Evolutionary conservation across 2,329 filamentous ascomycete genomes (phyloP), one percentile per base, ranked within the genome.

Genomic region (Dactylellina cionopaga): DNA sequence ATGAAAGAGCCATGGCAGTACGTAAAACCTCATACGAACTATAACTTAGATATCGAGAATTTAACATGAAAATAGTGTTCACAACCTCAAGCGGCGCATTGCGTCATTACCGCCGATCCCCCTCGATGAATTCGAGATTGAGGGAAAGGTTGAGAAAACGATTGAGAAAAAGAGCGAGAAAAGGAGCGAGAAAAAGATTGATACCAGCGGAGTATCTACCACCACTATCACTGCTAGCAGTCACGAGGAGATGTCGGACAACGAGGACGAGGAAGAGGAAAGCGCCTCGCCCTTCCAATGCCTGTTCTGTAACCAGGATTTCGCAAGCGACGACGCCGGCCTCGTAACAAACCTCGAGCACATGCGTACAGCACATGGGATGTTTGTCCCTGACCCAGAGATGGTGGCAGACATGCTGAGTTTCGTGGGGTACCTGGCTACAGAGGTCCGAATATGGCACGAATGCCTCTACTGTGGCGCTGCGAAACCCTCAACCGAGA

Each of bases 391-490:
- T 3, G 65, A 75, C 7, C 72, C 62, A 13, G 74, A 77, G 15
- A 55, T 63, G 9, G 31, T 80, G 19, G 60, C 59, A 51, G 77
- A 79, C 65, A 59, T 80, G 33, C 60, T 78, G 54, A 76, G 64
- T 5, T 77, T 80, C 55, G 27, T 80, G 11, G 73, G 74, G 1
- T 80, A 80, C 64, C 77, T 80, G 3, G 76, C 75, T 17, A 77
- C 74, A 0, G 70, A 76, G 5, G 64, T 80, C 10, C 60, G 56
- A 13, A 63, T 70, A 27, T 80, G 75, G 49, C 66, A 80, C 47
- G 78, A 80, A 75, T 80, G 79, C 58, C 76, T 80, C 19, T 80
- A 80, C 73, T 80, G 79, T 58, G 78, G 79, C 33, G 46, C 69
- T 9, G 74, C 68, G 31, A 79, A 78, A 59, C 56, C 47, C 27